phyloP scores from a whole-genome alignment of 495 filamentous ascomycete genomes.

The Jackrogersella multiformis region DNA sequence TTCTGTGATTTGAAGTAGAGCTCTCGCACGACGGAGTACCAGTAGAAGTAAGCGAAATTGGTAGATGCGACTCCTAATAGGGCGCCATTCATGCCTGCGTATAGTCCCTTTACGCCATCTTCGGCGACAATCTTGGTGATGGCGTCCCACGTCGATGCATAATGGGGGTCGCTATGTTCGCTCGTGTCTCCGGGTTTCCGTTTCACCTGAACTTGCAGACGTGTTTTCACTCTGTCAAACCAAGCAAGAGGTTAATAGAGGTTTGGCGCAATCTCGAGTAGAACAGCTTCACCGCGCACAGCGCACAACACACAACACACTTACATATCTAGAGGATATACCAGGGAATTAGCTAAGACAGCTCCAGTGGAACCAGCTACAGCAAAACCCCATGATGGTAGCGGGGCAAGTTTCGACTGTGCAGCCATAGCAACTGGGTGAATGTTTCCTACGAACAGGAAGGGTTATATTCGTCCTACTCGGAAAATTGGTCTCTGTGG shows the following conservation, averaged over 20 bases:
- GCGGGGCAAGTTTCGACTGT: slow-evolving; percentile 77
- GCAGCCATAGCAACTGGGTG: slow-evolving; percentile 67
- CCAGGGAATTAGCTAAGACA: slow-evolving; percentile 92
- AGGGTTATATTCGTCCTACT: neutral
- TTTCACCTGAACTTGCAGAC: slow-evolving; percentile 95
- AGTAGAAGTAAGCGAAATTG: slow-evolving; percentile 99
- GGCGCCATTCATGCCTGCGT: slow-evolving; percentile 85
- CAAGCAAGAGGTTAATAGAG: slow-evolving; percentile 24
- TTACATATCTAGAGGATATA: slow-evolving; percentile 97
- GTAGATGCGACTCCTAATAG: slow-evolving; percentile 93
- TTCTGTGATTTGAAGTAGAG: slow-evolving; percentile 78
- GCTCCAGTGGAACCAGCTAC: slow-evolving; percentile 93
- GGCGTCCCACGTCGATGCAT: slow-evolving; percentile 86
- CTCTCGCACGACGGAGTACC: slow-evolving; percentile 90
- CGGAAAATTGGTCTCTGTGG: neutral
- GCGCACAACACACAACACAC: slow-evolving; percentile 39
- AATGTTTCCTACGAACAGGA: neutral
- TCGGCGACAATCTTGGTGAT: slow-evolving; percentile 84
- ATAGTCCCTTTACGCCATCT: slow-evolving; percentile 84
- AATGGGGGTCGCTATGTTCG: slow-evolving; percentile 68
- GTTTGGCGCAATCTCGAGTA: neutral
- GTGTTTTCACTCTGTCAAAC: slow-evolving; percentile 83
- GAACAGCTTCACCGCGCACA: neutral
- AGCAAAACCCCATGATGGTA: slow-evolving; percentile 94
- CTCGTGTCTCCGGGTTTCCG: slow-evolving; percentile 57